Evolutionary conservation across 2,329 filamentous ascomycete genomes (phyloP), one percentile per base, ranked within the genome.

Genomic region (Trichoderma sp.): DNA sequence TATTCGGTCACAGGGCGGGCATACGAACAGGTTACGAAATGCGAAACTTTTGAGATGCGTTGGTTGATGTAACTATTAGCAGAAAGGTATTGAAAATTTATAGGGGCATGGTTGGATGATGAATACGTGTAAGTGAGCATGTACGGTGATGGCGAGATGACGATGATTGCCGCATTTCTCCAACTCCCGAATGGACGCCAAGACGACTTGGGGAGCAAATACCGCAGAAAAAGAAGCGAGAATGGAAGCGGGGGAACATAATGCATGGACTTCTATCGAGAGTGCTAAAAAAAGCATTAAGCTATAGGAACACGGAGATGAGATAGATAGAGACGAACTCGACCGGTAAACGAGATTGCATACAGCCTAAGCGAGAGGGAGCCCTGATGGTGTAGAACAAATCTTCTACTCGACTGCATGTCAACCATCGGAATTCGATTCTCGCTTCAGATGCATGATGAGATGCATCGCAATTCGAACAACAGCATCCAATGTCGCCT

Each of bases 221-320:
- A n/a, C n/a, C 21, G n/a, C 13, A 37, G 32, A 18, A 39, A 56
- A 49, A 8, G n/a, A 65, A 43, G 49, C 21, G 49, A 55, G 61
- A 65, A 54, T 39, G 34, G 18, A 37, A 7, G 26, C 30, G 34
- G 49, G 34, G 32, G 34, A 10, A 32, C 11, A 24, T 46, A 5
- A 49, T 55, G 59, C 46, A n/a, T 43, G 49, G 49, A 13, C 14
- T 56, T 52, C 14, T 28, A 18, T 46, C 55, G 51, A 30, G 13
- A 16, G 7, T 66, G 30, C 39, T 49, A 55, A 49, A 49, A 66
- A 56, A 43, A 30, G 34, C 26, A 66, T 56, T 58, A 66, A 66
- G 61, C 34, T 65, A 43, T 43, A 32, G n/a, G 46, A n/a, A 26
- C 16, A 16, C 37, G 63, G 63, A 66, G 52, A 66, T 66, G 63